Evolutionary conservation across 1,284 basidiomycete genomes (phyloP).

Genomic region (Apiotrichum siamense): DNA sequence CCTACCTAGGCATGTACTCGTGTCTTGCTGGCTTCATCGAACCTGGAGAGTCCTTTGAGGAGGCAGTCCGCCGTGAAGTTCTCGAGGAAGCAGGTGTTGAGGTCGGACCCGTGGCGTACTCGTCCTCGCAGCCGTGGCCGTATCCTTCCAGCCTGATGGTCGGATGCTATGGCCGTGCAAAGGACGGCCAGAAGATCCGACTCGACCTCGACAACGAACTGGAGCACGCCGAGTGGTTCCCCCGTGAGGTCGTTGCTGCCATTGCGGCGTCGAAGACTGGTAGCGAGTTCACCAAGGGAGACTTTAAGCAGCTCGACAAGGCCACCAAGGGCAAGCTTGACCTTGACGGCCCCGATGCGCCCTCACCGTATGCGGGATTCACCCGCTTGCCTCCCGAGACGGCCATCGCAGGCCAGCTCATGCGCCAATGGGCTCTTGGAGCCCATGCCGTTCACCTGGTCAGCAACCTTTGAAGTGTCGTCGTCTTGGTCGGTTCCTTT

Average conservation of each 20-base stretch:
- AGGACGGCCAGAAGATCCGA: constrained; percentile 68
- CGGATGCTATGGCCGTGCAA: constrained; percentile 67
- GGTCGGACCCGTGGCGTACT: constrained; percentile 74
- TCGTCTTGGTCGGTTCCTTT: too few relatives aligned
- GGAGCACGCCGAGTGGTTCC: constrained; percentile 87
- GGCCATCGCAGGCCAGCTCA: constrained; percentile 65
- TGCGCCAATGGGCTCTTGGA: constrained; percentile 61
- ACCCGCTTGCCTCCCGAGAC: constrained; percentile 64
- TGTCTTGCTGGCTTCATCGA: constrained; percentile 87
- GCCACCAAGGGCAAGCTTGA: constrained; percentile 1
- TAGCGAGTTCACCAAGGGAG: constrained; percentile 55
- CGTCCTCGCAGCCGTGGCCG: constrained; percentile 55
- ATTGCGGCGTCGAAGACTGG: constrained; percentile 55
- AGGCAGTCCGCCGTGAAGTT: constrained; percentile 85
- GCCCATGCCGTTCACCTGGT: constrained; percentile 31
- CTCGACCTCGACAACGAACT: constrained; percentile 92
- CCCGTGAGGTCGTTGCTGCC: constrained; percentile 59
- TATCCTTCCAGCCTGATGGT: constrained; percentile 87
- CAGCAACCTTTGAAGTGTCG: constrained; percentile 34
- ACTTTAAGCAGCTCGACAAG: constrained; percentile 55
- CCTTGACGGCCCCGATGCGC: background rate
- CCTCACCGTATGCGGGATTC: constrained; percentile 22
- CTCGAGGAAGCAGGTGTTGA: constrained; percentile 90
- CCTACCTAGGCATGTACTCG: constrained; percentile 58
- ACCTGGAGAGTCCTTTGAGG: constrained; percentile 91